Percentiles rank a stretch among this genome's conserved stretches.
Evolutionary conservation across 2,329 filamentous ascomycete genomes (phyloP).

Genomic region (Colletotrichum godetiae): DNA sequence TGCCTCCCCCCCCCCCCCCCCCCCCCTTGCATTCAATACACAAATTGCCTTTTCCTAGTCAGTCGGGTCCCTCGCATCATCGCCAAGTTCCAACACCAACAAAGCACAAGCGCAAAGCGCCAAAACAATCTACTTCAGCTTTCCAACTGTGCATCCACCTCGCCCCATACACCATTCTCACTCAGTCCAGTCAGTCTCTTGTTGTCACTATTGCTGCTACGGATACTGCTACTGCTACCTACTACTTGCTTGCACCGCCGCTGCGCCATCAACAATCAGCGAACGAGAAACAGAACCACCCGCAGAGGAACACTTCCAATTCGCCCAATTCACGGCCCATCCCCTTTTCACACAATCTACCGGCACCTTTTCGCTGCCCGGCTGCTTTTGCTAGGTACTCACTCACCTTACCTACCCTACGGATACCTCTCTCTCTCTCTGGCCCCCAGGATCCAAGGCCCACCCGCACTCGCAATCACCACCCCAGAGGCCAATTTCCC

Average conservation of each 20-base stretch:
- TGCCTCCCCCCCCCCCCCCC: conserved; percentile 24
- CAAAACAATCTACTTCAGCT: conserved; percentile 8
- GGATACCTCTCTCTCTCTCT: conserved; percentile 3
- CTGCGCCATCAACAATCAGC: conserved; percentile 10
- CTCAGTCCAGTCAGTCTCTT: neutral
- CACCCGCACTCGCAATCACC: conserved; percentile 35
- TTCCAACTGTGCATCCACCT: neutral
- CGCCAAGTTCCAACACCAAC: conserved; percentile 7
- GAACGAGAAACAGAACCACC: conserved; percentile 11
- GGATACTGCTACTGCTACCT: neutral
- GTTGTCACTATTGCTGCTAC: neutral
- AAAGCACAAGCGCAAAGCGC: neutral
- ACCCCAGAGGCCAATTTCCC: conserved; percentile 35
- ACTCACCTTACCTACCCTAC: too few relatives aligned
- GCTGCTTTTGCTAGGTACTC: neutral
- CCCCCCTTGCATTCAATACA: conserved; percentile 33
- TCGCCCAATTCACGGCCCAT: neutral
- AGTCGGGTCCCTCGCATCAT: conserved; percentile 32
- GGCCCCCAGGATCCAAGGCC: conserved; percentile 18
- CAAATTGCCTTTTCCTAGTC: conserved; percentile 36
- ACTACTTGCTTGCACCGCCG: neutral
- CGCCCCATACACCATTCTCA: neutral
- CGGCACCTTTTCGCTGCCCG: neutral
- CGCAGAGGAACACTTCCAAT: neutral
- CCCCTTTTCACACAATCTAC: neutral